phyloP scores from a whole-genome alignment of 768 basidiomycete species.

The Gelatoporia subvermispora region DNA sequence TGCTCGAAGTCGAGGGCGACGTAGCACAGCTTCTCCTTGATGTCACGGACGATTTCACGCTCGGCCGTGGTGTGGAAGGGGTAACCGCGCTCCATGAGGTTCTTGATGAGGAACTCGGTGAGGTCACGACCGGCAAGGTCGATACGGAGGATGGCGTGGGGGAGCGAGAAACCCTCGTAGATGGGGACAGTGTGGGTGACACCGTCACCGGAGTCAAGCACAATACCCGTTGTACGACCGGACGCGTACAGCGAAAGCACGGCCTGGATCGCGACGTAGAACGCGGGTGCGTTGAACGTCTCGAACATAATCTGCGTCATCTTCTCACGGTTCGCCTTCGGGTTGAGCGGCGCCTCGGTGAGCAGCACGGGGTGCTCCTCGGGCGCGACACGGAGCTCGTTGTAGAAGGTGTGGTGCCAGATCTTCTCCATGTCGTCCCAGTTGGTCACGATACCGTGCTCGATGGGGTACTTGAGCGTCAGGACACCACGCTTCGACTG shows the following conservation, averaged over 20 bases:
- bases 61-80: slow-evolving; percentile 59
- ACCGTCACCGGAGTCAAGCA: slow-evolving; percentile 73
- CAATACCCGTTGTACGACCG: slow-evolving; percentile 69
- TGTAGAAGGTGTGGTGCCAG: slow-evolving; percentile 79
- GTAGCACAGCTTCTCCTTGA: slow-evolving; percentile 82
- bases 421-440: slow-evolving; percentile 79
- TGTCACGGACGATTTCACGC: slow-evolving; percentile 59
- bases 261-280: slow-evolving; percentile 91
- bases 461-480: slow-evolving; percentile 66
- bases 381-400: slow-evolving; percentile 88
- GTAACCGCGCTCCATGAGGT: slow-evolving; percentile 57
- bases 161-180: slow-evolving; percentile 68
- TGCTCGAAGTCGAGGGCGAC: slow-evolving; percentile 71
- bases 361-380: slow-evolving; percentile 90
- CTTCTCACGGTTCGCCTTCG: slow-evolving; percentile 90
- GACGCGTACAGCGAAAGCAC: slow-evolving; percentile 77
- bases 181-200: slow-evolving; percentile 70
- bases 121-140: slow-evolving; percentile 65
- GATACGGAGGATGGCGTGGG: slow-evolving; percentile 65
- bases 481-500: slow-evolving; percentile 72
- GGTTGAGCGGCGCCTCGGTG: slow-evolving; percentile 90
- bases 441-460: slow-evolving; percentile 71
- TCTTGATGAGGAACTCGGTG: slow-evolving; percentile 53
- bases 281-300: slow-evolving; percentile 89
- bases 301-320: slow-evolving; percentile 98